Base-by-base conservation (phyloP, 441 rosid genomes). In the Flueggea neowawraea region DNA sequence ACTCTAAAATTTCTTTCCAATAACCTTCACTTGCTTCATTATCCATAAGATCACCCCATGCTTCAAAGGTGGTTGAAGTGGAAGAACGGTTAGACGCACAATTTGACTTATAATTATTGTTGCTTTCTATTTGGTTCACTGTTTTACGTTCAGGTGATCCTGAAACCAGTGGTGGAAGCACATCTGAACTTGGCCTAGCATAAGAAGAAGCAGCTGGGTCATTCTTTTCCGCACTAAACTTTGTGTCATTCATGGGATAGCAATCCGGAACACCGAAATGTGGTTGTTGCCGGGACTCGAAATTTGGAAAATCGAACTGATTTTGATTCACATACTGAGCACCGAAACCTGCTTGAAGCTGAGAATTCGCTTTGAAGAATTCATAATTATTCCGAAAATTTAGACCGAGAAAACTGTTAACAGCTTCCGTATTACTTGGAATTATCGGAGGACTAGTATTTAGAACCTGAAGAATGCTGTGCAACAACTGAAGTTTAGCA, bases 1-100 rank as follows among this genome's bases (percentile, higher is more conserved):
- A 85, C 91, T 81, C 84, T 52, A 81, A 56, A 60, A 86, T 73
- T 12, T 79, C 80, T 70, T 61, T 82, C 91, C 91, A 86, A 75
- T 78, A 81, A 62, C n/a, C n/a, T n/a, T 79, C 83, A 62, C 61
- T 71, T 63, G 75, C 71, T 53, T 78, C 88, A 70, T 83, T 84
- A 31, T 83, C 85, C 72, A 83, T 76, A n/a, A 82, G 71, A 58
- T 82, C 80, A 14, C 76, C 81, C 87, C 77, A 80, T 43, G 73
- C 79, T 62, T 78, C 84, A 63, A 77, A 74, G 45, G 70, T 65
- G 70, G 76, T 77, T 55, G 72, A 76, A 68, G 74, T 69, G 52
- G 82, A 53, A 53, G 82, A 76, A 53, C 75, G 73, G 61, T 75
- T 65, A 55, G 70, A 64, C 54, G 55, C 64, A 47, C 69, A 67